Conservation (phyloP, 768 basidiomycete species). For the Dentipellis sp. region DNA sequence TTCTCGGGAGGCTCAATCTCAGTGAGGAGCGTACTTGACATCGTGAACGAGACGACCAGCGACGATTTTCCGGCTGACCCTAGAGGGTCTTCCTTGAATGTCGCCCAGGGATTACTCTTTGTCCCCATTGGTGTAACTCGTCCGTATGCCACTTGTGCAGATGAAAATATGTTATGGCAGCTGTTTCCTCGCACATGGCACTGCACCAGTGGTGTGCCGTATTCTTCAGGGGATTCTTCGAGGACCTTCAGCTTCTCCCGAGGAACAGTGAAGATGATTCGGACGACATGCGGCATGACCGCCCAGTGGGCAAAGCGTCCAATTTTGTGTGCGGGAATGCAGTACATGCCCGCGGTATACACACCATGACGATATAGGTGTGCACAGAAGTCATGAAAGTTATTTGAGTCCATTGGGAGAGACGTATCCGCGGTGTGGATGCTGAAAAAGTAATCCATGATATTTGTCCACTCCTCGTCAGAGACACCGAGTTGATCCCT, state of each 20-base stretch:
- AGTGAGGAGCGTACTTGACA: slow-evolving; percentile 19
- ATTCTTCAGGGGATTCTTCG: slow-evolving; percentile 12
- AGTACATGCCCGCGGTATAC: not conserved
- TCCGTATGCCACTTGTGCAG: slow-evolving; percentile 18
- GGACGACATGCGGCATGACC: slow-evolving; percentile 28
- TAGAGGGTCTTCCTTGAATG: not conserved
- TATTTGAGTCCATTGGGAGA: not conserved
- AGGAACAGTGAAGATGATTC: slow-evolving; percentile 28
- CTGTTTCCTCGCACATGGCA: not conserved
- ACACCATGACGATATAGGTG: not conserved
- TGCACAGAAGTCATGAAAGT: not conserved
- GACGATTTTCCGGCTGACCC: slow-evolving; percentile 3
- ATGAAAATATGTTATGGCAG: slow-evolving; percentile 20
- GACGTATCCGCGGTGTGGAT: not conserved
- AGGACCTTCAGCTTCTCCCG: slow-evolving; percentile 21
- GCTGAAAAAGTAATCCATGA: slow-evolving; percentile 27
- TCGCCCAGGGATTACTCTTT: not conserved
- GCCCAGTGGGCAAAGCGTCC: slow-evolving; percentile 15
- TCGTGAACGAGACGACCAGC: slow-evolving; percentile 15
- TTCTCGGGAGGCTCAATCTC: slow-evolving; percentile 7
- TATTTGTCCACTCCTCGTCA: slow-evolving; percentile 29
- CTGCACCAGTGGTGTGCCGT: not conserved
- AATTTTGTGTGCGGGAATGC: not conserved
- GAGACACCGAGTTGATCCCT: slow-evolving; percentile 19
- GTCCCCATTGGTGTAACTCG: not conserved